phyloP scores from a whole-genome alignment of 306 rosid genomes.

The Cucumis hystrix region DNA sequence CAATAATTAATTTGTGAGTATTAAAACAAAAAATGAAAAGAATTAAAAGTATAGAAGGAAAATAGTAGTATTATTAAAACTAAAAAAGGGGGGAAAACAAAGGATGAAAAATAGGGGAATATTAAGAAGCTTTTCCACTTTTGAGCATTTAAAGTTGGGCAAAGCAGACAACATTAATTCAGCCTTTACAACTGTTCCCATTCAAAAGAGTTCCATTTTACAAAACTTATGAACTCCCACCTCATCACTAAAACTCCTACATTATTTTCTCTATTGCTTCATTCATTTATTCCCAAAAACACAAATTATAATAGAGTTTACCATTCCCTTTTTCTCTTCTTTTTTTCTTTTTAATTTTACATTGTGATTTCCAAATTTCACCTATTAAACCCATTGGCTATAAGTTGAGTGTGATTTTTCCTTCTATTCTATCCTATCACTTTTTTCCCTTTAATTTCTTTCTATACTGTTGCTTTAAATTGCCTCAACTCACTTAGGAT shows the following conservation, averaged over 20 bases:
- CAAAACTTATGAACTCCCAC: background rate
- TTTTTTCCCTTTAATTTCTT: no score
- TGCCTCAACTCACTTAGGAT: background rate
- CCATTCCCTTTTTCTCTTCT: background rate
- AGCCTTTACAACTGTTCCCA: conserved; percentile 4
- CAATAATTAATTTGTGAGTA: no score
- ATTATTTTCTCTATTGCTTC: background rate
- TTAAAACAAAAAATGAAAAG: no score
- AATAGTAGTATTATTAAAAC: no score
- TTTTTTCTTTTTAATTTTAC: background rate
- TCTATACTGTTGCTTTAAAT: background rate
- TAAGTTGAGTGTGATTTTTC: background rate
- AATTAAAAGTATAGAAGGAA: no score
- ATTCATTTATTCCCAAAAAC: background rate
- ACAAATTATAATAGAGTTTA: background rate
- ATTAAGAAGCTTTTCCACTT: background rate
- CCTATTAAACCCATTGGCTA: background rate
- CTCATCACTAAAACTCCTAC: background rate
- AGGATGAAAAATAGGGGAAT: background rate
- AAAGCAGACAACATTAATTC: background rate
- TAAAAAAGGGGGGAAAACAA: background rate
- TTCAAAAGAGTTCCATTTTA: background rate
- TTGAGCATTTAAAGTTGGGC: background rate
- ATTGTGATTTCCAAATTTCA: background rate
- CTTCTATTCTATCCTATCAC: no score